These are phyloP conservation scores for Iberis amara DNA, from an alignment of 441 rosid species.

Conservation along the genomic window DNA sequence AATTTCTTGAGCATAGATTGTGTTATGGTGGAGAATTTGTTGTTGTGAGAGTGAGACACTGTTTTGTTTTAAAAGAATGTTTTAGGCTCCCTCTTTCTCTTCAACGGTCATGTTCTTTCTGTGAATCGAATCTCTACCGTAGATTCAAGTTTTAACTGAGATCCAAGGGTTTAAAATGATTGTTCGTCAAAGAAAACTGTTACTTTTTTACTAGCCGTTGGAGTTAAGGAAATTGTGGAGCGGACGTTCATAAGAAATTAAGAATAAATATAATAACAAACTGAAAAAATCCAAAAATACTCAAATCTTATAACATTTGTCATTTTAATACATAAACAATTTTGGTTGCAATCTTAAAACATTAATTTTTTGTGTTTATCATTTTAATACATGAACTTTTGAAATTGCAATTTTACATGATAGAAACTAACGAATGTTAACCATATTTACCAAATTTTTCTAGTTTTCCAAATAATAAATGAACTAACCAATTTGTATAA, in stretches of 20 bases:
- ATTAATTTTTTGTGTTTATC: too few relatives aligned
- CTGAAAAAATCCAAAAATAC: too few relatives aligned
- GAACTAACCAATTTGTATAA: too few relatives aligned
- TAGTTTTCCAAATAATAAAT: too few relatives aligned
- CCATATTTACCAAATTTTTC: too few relatives aligned
- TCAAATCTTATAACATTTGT: too few relatives aligned
- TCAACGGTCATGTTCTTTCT: slow-evolving; percentile 1
- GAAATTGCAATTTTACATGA: too few relatives aligned
- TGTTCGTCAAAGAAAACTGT: not conserved
- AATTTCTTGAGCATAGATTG: not conserved
- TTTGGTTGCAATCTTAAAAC: too few relatives aligned
- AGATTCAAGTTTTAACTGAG: not conserved
- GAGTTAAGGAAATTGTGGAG: not conserved
- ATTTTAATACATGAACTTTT: too few relatives aligned
- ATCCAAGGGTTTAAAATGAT: not conserved
- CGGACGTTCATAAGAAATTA: not conserved
- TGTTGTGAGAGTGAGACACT: not conserved
- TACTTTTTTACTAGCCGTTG: slow-evolving; percentile 7
- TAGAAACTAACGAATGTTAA: too few relatives aligned
- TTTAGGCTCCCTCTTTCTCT: not conserved
- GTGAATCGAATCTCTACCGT: not conserved
- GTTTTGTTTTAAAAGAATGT: not conserved
- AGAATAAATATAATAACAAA: too few relatives aligned
- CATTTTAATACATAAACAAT: too few relatives aligned
- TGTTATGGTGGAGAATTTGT: slow-evolving; percentile 4